Conservation (phyloP, 1,284 basidiomycete species). For the Pisolithus thermaeus region DNA sequence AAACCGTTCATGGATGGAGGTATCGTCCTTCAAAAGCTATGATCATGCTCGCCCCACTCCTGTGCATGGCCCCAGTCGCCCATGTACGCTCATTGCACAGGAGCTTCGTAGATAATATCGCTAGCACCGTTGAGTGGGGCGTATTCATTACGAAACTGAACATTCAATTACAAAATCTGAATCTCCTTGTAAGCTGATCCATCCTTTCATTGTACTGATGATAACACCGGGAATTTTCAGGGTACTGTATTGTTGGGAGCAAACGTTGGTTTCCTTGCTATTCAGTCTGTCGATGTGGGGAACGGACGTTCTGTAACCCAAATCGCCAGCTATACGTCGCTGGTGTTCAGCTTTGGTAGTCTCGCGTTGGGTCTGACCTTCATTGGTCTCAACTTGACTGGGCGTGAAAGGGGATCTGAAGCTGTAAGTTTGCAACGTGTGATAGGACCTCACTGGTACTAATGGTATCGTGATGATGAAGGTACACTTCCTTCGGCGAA, state of each 20-base stretch:
- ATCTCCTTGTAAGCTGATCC: slow-evolving; percentile 19
- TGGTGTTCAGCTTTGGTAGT: slow-evolving; percentile 30
- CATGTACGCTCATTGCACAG: slow-evolving; percentile 34
- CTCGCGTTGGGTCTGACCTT: slow-evolving; percentile 32
- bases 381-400: slow-evolving; percentile 27
- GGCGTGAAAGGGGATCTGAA: slow-evolving; percentile 18
- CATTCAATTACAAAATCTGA: slow-evolving; percentile 25
- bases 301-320: slow-evolving; percentile 22
- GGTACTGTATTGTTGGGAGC: slow-evolving; percentile 30
- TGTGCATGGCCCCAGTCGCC: slow-evolving; percentile 37
- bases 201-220: background rate
- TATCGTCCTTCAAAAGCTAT: slow-evolving; percentile 27
- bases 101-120: slow-evolving; percentile 31
- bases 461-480: background rate
- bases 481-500: slow-evolving; percentile 14
- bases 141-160: slow-evolving; percentile 23
- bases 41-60: slow-evolving; percentile 27
- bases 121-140: slow-evolving; percentile 21
- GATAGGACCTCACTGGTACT: background rate
- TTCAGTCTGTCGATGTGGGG: slow-evolving; percentile 24
- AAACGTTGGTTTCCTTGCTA: slow-evolving; percentile 32
- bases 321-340: slow-evolving; percentile 32
- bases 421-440: slow-evolving; percentile 11
- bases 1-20: slow-evolving; percentile 32
- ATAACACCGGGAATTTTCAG: slow-evolving; percentile 11